Percentiles rank a stretch among this genome's conserved stretches.
Evolutionary conservation across 2,329 filamentous ascomycete genomes (phyloP).

Genomic region (Penicillium occitanis): DNA sequence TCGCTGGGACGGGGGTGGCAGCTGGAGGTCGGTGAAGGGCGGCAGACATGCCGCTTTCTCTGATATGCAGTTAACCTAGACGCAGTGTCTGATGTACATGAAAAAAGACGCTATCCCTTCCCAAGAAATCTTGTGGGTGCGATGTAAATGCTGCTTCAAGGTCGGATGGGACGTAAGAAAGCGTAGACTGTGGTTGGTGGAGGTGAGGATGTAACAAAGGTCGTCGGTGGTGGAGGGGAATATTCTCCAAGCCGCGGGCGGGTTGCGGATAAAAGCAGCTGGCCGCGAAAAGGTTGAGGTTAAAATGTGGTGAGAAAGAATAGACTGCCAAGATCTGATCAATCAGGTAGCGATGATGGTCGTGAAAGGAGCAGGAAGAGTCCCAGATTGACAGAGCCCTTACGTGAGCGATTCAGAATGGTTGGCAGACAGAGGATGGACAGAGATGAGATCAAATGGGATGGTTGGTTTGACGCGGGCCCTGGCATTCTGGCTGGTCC

Average conservation of each 20-base stretch:
- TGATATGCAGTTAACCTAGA: conserved; percentile 11
- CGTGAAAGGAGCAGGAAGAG: not conserved
- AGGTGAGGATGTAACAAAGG: conserved; percentile 14
- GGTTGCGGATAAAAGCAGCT: conserved; percentile 19
- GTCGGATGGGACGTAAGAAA: not conserved
- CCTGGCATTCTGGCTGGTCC: conserved; percentile 40
- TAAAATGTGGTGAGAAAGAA: not conserved
- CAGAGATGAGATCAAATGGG: conserved; percentile 27
- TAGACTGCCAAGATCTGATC: not conserved
- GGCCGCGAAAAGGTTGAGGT: conserved; percentile 3
- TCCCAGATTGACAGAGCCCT: not conserved
- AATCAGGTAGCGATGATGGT: not conserved
- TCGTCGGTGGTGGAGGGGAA: conserved; percentile 21
- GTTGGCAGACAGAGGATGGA: conserved; percentile 22
- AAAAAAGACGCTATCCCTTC: conserved; percentile 5
- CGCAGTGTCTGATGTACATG: conserved; percentile 18
- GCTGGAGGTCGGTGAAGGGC: conserved; percentile 18
- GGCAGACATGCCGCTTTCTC: conserved; percentile 22
- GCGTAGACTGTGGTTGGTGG: not conserved
- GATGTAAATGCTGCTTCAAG: not conserved
- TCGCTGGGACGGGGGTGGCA: conserved; percentile 3
- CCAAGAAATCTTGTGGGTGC: not conserved
- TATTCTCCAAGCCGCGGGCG: conserved; percentile 18
- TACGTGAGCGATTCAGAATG: conserved; percentile 17
- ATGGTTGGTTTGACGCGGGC: conserved; percentile 34